A percentile compares a stretch with the other conserved stretches of the same genome.
phyloP scores from a whole-genome alignment of 108 stramenopile genomes.

The Nannochloropsis gaditana region DNA sequence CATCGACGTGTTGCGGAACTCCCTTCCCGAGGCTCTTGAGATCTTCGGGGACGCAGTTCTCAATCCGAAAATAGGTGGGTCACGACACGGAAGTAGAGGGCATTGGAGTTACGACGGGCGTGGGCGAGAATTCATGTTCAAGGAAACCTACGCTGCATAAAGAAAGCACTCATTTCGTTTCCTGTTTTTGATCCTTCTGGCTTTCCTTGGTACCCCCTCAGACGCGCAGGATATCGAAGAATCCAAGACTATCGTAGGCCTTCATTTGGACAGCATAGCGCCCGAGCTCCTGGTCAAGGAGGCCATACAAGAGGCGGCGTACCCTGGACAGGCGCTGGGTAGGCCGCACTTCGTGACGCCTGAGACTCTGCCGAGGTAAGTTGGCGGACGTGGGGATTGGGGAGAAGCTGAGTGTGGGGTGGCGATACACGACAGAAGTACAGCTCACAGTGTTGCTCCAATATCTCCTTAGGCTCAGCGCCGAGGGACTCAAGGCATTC shows the following conservation, averaged over 20 bases:
- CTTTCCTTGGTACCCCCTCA: background rate
- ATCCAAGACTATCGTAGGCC: constrained; percentile 65
- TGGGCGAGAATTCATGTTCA: too few species aligned
- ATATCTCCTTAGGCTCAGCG: background rate
- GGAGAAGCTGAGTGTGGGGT: background rate
- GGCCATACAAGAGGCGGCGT: constrained; percentile 78
- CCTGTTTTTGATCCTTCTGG: background rate
- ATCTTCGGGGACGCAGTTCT: constrained; percentile 67
- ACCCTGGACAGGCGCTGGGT: constrained; percentile 63
- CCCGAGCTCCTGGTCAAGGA: constrained; percentile 72
- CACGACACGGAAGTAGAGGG: background rate
- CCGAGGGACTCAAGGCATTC: background rate
- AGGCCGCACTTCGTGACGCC: constrained; percentile 51
- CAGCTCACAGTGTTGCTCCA: background rate
- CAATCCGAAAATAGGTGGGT: constrained; percentile 58
- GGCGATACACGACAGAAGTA: background rate
- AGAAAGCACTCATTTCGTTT: background rate
- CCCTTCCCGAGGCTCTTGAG: constrained; percentile 66
- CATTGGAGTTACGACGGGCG: background rate
- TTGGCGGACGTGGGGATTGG: background rate
- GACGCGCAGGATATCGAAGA: constrained; percentile 58
- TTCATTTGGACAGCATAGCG: constrained; percentile 68
- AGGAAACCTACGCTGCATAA: background rate
- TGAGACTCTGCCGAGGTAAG: constrained; percentile 44
- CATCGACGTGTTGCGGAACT: constrained; percentile 82